Evolutionary conservation across 2,329 filamentous ascomycete genomes (phyloP), one percentile per base, ranked within the genome.

Genomic region (Microdochium nivale): DNA sequence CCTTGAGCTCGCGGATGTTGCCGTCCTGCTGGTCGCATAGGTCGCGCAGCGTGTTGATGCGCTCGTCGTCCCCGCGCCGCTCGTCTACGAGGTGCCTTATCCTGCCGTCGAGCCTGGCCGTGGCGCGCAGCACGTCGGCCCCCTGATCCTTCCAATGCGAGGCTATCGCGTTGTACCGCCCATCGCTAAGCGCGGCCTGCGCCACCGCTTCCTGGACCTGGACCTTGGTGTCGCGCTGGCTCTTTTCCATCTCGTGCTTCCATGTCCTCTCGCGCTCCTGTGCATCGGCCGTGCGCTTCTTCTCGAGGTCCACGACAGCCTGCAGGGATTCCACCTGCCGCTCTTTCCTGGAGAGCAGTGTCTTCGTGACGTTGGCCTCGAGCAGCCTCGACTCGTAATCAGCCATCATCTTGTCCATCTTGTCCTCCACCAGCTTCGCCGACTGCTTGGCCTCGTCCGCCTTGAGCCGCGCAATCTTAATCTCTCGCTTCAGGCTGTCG

Each of bases 21-120:
- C 78, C 76, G 56, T 87, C 79, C 63, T 89, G 83, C 67, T 90
- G 86, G 56, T 89, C 85, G 63, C 81, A 85, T 30, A 90, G 74
- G 53, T 87, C 82, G 49, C 82, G 76, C 49, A 90, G 71, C 30
- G 79, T 81, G 54, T 72, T 75, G 58, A 87, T 83, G 67, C 78
- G 81, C 62, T 79, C 76, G 59, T 84, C 81, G 60, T 88, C 83
- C 49, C 70, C 71, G 55, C 68, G 73, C 53, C 82, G 72, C 60
- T 83, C 78, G 37, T 76, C 71, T 47, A 77, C 71, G 37, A 87
- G 67, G 10, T 65, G 65, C n/a, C 66, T 67, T 48, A 88, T 77
- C 60, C 84, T 79, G 30, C 65, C 67, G 46, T 73, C 67, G 60
- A 84, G 71, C 54, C 72, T 74, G 33, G 65, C 59, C 37, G 81